phyloP scores from a whole-genome alignment of 2,329 filamentous ascomycete species.

The Leptographium lundbergii region DNA sequence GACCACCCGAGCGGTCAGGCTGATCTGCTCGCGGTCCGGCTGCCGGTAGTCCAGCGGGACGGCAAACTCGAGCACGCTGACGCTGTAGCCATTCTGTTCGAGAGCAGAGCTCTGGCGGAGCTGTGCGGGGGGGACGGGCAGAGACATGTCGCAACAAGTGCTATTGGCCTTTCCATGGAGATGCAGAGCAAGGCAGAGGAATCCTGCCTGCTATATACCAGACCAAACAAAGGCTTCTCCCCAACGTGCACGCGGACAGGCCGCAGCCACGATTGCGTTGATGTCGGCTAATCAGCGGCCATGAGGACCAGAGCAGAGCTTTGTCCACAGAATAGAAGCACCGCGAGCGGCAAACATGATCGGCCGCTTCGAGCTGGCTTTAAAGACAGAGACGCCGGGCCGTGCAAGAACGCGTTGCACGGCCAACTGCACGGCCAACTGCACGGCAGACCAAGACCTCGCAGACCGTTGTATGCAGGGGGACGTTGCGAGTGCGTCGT shows the following conservation, averaged over 20 bases:
- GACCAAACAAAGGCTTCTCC: neutral
- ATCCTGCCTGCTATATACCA: neutral
- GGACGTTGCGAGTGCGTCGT: neutral
- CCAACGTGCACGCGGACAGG: too few relatives aligned
- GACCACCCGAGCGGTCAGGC: neutral
- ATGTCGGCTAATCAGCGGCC: too few relatives aligned
- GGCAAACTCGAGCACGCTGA: slow-evolving; percentile 2
- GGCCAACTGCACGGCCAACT: neutral
- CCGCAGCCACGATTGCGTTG: too few relatives aligned
- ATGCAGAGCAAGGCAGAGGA: neutral
- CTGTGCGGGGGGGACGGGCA: neutral
- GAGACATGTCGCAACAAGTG: too few relatives aligned
- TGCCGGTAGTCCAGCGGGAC: slow-evolving; percentile 8
- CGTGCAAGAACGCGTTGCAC: neutral
- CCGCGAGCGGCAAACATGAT: neutral
- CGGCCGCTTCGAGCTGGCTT: neutral
- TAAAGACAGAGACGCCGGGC: neutral
- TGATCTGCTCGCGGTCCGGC: neutral
- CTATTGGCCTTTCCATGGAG: too few relatives aligned
- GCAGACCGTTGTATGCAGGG: neutral
- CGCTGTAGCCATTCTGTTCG: neutral
- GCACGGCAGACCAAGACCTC: neutral
- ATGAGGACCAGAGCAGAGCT: neutral
- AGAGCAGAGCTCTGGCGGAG: neutral
- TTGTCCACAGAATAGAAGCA: neutral